phyloP scores from a whole-genome alignment of 1,139 yeast species.

The Pichia sp. region DNA sequence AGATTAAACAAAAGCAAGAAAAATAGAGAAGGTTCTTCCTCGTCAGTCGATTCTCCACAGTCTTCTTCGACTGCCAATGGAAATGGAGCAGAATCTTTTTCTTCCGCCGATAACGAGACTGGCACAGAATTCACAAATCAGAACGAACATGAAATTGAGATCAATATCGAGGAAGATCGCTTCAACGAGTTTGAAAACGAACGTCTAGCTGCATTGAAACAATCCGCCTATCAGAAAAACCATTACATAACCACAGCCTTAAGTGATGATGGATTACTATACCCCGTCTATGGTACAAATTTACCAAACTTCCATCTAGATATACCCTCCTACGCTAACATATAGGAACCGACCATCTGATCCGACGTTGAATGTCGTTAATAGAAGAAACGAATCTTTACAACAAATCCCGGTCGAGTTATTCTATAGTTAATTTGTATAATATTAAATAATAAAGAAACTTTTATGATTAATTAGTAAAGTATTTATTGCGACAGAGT shows the following conservation, averaged over 20 bases:
- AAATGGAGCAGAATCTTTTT: background rate
- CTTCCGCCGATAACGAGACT: background rate
- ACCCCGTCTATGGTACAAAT: conserved; percentile 49
- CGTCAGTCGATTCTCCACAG: background rate
- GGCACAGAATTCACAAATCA: background rate
- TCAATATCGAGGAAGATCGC: conserved; percentile 8
- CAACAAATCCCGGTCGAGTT: too few relatives aligned
- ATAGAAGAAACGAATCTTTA: too few relatives aligned
- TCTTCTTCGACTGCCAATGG: too few relatives aligned
- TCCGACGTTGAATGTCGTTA: too few relatives aligned
- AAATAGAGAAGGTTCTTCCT: too few relatives aligned
- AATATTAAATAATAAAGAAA: too few relatives aligned
- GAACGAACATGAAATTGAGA: conserved; percentile 7
- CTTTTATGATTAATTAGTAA: too few relatives aligned
- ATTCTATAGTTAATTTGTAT: too few relatives aligned
- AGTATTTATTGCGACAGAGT: too few relatives aligned
- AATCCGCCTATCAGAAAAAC: conserved; percentile 18
- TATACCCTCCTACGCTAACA: conserved; percentile 50
- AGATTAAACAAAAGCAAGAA: too few relatives aligned
- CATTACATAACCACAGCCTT: conserved; percentile 22
- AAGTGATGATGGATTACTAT: conserved; percentile 33
- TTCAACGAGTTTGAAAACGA: conserved; percentile 12
- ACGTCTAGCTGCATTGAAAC: background rate
- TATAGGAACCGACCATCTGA: too few relatives aligned
- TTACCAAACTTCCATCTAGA: conserved; percentile 85